These are phyloP conservation scores for Beauveria asiatica DNA, from an alignment of 2,329 filamentous ascomycete species.

Conservation along the genomic window DNA sequence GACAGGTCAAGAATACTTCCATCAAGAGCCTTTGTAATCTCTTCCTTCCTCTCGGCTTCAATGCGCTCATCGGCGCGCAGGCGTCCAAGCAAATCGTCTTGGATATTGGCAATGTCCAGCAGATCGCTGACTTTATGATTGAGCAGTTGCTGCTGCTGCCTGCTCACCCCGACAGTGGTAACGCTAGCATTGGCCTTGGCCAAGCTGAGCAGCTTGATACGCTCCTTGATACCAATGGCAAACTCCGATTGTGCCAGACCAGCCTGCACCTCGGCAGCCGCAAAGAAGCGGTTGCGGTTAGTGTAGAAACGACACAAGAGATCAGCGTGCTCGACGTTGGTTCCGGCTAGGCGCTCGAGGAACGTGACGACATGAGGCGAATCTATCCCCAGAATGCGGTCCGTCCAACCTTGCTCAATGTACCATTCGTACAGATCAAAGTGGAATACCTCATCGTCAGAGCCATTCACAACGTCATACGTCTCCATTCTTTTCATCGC, in stretches of 20 bases:
- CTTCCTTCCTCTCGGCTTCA: conserved; percentile 48
- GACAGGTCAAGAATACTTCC: conserved; percentile 70
- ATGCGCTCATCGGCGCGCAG: conserved; percentile 67
- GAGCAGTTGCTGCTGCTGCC: conserved; percentile 75
- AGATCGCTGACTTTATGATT: conserved; percentile 78
- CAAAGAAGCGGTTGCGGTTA: conserved; percentile 72
- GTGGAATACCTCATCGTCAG: conserved; percentile 88
- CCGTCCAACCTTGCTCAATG: conserved; percentile 71
- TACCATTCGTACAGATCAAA: conserved; percentile 99
- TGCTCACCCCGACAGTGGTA: conserved; percentile 63
- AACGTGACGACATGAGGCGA: conserved; percentile 83
- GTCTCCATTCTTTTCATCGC: conserved; percentile 78
- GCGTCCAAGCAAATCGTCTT: conserved; percentile 80
- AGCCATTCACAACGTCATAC: conserved; percentile 80
- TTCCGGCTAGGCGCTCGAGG: conserved; percentile 64
- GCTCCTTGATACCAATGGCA: conserved; percentile 65
- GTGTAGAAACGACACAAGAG: conserved; percentile 90
- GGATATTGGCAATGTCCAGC: conserved; percentile 88
- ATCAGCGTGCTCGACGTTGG: conserved; percentile 72
- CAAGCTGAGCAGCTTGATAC: conserved; percentile 81
- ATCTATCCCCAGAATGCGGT: conserved; percentile 75
- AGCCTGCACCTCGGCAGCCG: conserved; percentile 80
- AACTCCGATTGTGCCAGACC: conserved; percentile 80
- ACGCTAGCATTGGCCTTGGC: conserved; percentile 91
- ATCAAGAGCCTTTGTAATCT: conserved; percentile 62